Evolutionary conservation across 331 rosid genomes (phyloP).

Genomic region (Acacia pycnantha): DNA sequence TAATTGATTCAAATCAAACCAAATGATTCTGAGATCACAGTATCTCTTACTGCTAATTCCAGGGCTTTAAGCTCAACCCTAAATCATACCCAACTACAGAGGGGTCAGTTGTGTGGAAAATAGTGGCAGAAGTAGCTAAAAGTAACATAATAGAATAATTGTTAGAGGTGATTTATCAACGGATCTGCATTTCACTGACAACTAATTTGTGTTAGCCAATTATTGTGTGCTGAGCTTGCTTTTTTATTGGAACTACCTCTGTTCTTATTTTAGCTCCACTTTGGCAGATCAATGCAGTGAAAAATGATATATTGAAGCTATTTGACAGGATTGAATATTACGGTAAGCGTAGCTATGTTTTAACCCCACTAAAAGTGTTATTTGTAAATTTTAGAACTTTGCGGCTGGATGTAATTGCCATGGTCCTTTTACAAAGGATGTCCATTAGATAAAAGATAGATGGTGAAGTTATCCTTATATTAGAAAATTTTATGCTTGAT

Average conservation of each 20-base stretch:
- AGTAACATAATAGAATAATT: background rate
- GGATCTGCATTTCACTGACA: background rate
- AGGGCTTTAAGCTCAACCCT: background rate
- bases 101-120: background rate
- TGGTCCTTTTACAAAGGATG: conserved; percentile 14
- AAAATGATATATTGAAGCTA: conserved; percentile 81
- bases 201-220: background rate
- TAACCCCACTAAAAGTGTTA: conserved; percentile 11
- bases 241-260: conserved; percentile 5
- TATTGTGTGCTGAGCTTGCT: background rate
- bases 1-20: conserved; percentile 3
- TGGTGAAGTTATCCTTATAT: background rate
- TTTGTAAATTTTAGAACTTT: conserved; percentile 3
- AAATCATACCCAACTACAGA: background rate
- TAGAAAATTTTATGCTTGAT: background rate
- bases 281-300: conserved; percentile 72
- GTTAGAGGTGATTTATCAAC: background rate
- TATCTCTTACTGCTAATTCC: background rate
- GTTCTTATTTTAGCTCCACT: conserved; percentile 27
- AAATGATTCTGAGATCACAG: background rate
- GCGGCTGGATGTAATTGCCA: conserved; percentile 11
- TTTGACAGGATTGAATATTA: conserved; percentile 91
- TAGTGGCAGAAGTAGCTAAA: background rate
- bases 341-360: conserved; percentile 54
- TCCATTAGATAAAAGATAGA: background rate